A percentile compares a stretch with the other conserved stretches of the same genome.
Conservation (phyloP, 139 green algal genomes). For the Axilococcus clingmanii region DNA sequence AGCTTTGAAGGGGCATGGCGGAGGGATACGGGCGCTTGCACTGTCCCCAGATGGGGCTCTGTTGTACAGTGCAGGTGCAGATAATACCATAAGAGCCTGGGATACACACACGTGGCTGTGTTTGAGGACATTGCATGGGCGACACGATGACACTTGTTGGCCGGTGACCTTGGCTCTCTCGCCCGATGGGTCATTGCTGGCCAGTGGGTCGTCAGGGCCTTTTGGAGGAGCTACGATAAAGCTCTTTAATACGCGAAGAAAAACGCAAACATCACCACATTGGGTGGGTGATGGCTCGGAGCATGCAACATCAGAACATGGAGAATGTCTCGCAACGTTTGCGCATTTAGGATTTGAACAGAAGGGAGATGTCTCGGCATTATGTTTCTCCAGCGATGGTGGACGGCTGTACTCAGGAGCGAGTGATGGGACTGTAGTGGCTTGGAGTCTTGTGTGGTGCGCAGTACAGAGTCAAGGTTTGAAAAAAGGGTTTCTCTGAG, state of each 20-base stretch:
- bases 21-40: constrained; percentile 14
- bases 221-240: constrained; percentile 29
- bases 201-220: constrained; percentile 10
- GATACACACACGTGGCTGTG: constrained; percentile 20
- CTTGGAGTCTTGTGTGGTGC: too few relatives aligned
- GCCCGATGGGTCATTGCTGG: constrained; percentile 9
- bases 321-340: constrained; percentile 22
- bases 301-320: too few relatives aligned
- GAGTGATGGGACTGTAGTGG: constrained; percentile 17
- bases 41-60: constrained; percentile 8
- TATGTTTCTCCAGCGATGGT: constrained; percentile 11
- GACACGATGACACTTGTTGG: constrained; percentile 26
- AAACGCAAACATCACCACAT: too few relatives aligned
- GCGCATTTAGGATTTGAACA: constrained; percentile 13
- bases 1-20: constrained; percentile 23
- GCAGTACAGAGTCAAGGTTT: too few relatives aligned
- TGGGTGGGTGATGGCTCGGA: too few relatives aligned
- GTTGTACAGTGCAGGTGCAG: constrained; percentile 14
- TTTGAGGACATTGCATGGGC: constrained; percentile 23
- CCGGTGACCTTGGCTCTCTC: constrained; percentile 13
- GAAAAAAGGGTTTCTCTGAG: too few relatives aligned
- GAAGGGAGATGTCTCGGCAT: constrained; percentile 4
- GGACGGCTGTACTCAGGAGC: constrained; percentile 10
- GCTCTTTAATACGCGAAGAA: background rate
- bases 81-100: constrained; percentile 30